Evolutionary conservation across 2,329 filamentous ascomycete species (phyloP).

Genomic region (Colletotrichum karsti): DNA sequence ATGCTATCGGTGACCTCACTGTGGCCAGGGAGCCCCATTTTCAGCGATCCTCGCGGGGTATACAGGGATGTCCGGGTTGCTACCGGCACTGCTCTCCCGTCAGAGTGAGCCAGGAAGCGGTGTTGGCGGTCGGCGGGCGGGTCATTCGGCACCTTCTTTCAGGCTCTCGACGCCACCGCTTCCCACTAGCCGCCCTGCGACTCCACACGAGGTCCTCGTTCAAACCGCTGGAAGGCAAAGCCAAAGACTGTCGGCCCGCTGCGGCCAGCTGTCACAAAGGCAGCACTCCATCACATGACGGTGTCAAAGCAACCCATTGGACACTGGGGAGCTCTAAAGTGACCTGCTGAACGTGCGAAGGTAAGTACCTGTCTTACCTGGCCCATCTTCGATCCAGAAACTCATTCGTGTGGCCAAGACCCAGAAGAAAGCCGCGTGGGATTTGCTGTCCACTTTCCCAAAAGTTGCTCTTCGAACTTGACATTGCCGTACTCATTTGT

Average conservation of each 20-base stretch:
- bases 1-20: slow-evolving; percentile 15
- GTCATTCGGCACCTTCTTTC: slow-evolving; percentile 13
- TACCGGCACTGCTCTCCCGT: not conserved
- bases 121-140: no score
- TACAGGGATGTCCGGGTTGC: slow-evolving; percentile 14
- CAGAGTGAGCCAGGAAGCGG: no score
- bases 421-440: not conserved
- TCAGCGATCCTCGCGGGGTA: slow-evolving; percentile 18
- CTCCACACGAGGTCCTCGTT: slow-evolving; percentile 11
- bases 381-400: slow-evolving; percentile 7
- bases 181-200: not conserved
- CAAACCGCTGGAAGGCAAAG: not conserved
- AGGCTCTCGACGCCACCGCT: not conserved
- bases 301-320: slow-evolving; percentile 12
- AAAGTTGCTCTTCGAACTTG: not conserved
- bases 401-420: not conserved
- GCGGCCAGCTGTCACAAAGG: slow-evolving; percentile 21
- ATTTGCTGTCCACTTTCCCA: not conserved
- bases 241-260: not conserved
- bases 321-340: slow-evolving; percentile 14
- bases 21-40: slow-evolving; percentile 3
- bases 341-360: not conserved
- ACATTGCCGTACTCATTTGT: not conserved
- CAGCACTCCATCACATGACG: slow-evolving; percentile 24
- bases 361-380: slow-evolving; percentile 1